Evolutionary conservation across 2,329 filamentous ascomycete genomes (phyloP).

Genomic region (Didymella segeticola): DNA sequence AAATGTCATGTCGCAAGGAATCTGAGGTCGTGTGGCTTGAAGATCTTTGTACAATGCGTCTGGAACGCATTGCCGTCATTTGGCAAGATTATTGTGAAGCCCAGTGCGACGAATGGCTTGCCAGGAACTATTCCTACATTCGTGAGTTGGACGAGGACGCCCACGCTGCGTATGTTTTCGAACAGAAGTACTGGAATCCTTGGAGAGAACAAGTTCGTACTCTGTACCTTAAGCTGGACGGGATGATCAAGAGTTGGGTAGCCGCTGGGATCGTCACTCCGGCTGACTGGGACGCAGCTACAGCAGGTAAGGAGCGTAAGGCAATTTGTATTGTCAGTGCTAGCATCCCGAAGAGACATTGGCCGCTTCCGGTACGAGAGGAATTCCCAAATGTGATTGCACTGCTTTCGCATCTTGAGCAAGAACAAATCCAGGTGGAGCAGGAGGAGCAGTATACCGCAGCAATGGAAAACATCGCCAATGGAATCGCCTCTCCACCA

Average conservation of each 20-base stretch:
- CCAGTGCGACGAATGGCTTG: not conserved
- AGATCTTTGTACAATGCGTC: not conserved
- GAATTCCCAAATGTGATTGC: not conserved
- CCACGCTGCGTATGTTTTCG: not conserved
- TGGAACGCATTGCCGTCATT: not conserved
- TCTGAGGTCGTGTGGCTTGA: too few relatives aligned
- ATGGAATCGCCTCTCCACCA: too few relatives aligned
- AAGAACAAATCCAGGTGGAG: not conserved
- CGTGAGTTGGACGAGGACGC: not conserved
- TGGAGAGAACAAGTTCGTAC: not conserved
- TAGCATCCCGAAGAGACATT: not conserved
- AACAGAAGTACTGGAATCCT: not conserved
- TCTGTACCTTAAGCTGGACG: not conserved
- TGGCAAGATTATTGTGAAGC: not conserved
- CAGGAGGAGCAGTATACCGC: not conserved
- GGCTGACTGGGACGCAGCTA: not conserved
- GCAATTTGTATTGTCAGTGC: not conserved
- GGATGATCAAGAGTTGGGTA: not conserved
- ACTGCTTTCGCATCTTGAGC: not conserved
- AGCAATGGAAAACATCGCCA: not conserved
- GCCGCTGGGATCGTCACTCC: not conserved
- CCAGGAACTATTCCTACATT: not conserved
- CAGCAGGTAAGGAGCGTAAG: not conserved
- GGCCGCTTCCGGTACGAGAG: conserved; percentile 2
- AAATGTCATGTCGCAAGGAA: not conserved